These are phyloP conservation scores for Calonectria ilicicola DNA, from an alignment of 2,329 filamentous ascomycete species.

Conservation along the genomic window DNA sequence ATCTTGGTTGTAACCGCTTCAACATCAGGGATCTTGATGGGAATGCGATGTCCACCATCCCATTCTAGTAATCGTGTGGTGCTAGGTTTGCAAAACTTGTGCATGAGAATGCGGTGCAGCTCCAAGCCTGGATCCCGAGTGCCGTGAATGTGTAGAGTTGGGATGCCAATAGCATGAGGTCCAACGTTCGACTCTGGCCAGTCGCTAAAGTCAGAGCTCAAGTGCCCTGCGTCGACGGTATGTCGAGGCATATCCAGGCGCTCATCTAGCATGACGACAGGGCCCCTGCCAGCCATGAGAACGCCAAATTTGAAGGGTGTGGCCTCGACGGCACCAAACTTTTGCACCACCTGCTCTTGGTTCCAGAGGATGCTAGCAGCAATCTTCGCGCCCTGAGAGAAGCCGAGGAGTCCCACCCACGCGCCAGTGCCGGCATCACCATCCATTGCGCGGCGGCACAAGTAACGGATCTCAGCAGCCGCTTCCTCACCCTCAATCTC, in stretches of 20 bases:
- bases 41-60: conserved; percentile 79
- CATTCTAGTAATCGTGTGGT: conserved; percentile 74
- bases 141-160: conserved; percentile 57
- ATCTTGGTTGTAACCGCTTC: conserved; percentile 49
- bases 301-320: conserved; percentile 51
- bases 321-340: conserved; percentile 43
- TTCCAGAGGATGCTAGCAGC: conserved; percentile 69
- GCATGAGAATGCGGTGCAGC: conserved; percentile 60
- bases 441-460: conserved; percentile 61
- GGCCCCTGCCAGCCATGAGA: conserved; percentile 50
- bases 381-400: conserved; percentile 75
- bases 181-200: conserved; percentile 62
- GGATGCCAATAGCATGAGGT: conserved; percentile 45
- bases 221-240: conserved; percentile 36
- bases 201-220: conserved; percentile 41
- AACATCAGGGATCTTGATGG: conserved; percentile 76
- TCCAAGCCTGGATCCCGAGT: conserved; percentile 72
- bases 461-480: conserved; percentile 53
- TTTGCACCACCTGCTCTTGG: conserved; percentile 67
- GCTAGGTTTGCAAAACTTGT: conserved; percentile 69
- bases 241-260: conserved; percentile 67
- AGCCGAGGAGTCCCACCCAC: conserved; percentile 73
- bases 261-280: conserved; percentile 46
- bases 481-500: conserved; percentile 60
- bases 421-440: conserved; percentile 66